Evolutionary conservation across 2,329 filamentous ascomycete species (phyloP), one percentile per base, ranked within the genome.

Genomic region (Pseudogymnoascus verrucosus): DNA sequence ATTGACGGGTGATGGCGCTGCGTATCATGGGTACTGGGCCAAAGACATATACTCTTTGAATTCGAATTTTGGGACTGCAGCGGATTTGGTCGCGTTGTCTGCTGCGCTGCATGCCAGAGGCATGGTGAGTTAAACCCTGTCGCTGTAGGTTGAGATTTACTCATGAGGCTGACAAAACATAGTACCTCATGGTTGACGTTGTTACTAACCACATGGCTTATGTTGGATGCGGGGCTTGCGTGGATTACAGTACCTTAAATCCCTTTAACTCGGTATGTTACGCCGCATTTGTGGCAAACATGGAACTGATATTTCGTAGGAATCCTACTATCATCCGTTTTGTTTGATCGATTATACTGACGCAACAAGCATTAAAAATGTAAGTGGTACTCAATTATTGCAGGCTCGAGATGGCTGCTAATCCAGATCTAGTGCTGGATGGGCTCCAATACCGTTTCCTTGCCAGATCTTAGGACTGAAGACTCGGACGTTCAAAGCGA

Each of bases 131-230:
- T 69, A 69, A 10, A 68, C 31, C 31, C 31, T 34, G 8, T 34
- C 31, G 31, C 31, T 11, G 31, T 34, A 34, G 31, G 31, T 77
- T 23, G 70, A 73, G 2, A 64, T 19, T 21, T 57, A 14, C n/a
- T 19, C 34, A 21, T 44, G 28, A 31, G n/a, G 16, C 12, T 16
- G 36, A 14, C 10, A 28, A 44, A 47, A 62, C 11, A n/a, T 19
- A 63, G 62, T 81, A 78, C 65, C 67, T 83, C 10, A 82, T 82
- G 80, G 75, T 81, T 54, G 80, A 83, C 66, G 76, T 80, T 1
- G 80, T 82, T 8, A 76, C 79, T 40, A 82, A 82, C 69, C 78
- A 82, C 63, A 76, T 78, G 74, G 77, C 71, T 31, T 70, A 68
- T 60, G 51, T 66, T 14, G 67, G 68, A 4, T 68, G 65, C 31